These are phyloP conservation scores for Gossypium schwendimanii DNA, from an alignment of 441 rosid genomes.

Conservation along the genomic window DNA sequence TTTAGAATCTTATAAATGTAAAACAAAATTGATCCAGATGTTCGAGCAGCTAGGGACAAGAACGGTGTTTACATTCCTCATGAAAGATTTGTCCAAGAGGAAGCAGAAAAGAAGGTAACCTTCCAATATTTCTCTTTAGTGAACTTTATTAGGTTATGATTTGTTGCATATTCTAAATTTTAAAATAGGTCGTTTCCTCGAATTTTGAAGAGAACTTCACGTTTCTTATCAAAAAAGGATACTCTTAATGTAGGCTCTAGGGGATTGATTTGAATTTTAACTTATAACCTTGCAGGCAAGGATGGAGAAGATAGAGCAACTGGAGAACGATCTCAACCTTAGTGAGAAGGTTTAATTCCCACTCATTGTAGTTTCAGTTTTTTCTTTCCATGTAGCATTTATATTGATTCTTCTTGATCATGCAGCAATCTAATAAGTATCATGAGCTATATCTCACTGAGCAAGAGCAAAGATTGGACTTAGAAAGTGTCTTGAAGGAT, in stretches of 20 bases:
- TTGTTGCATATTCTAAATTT: background rate
- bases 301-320: constrained; percentile 67
- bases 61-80: constrained; percentile 78
- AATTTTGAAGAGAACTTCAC: background rate
- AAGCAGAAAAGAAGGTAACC: constrained; percentile 83
- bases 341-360: constrained; percentile 47
- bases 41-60: constrained; percentile 84
- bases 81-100: constrained; percentile 74
- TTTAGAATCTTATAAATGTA: constrained; percentile 9
- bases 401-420: constrained; percentile 1
- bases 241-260: background rate
- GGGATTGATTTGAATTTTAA: constrained; percentile 9
- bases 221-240: background rate
- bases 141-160: background rate
- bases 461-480: constrained; percentile 62
- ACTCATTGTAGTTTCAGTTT: background rate
- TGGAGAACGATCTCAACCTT: constrained; percentile 52
- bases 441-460: constrained; percentile 57
- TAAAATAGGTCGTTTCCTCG: background rate
- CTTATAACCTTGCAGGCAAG: constrained; percentile 39
- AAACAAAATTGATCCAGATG: constrained; percentile 44
- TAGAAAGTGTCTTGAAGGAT: constrained; percentile 54
- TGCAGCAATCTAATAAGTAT: constrained; percentile 62
- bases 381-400: background rate
- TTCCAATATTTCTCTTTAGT: background rate